phyloP scores from a whole-genome alignment of 75 land plant species.

The Cupressus sempervirens region DNA sequence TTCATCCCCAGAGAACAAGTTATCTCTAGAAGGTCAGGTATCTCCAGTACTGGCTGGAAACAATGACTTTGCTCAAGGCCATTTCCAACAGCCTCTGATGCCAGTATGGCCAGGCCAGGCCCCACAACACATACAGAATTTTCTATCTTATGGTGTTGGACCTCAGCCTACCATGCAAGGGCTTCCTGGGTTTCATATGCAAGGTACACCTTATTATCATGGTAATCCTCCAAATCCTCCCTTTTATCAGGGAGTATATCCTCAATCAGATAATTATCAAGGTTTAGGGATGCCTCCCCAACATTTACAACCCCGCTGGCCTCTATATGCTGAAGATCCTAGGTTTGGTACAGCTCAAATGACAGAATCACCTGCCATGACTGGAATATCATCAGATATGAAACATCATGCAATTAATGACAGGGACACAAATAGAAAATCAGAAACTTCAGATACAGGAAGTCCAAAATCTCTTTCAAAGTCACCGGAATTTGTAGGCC shows the following conservation, averaged over 20 bases:
- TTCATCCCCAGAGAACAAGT: conserved; percentile 24
- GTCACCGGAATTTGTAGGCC: conserved; percentile 29
- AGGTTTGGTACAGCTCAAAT: conserved; percentile 16
- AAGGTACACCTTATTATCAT: conserved; percentile 62
- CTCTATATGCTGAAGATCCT: conserved; percentile 23
- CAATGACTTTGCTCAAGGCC: conserved; percentile 42
- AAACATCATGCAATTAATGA: conserved; percentile 35
- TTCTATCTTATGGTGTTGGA: conserved; percentile 32
- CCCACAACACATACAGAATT: conserved; percentile 41
- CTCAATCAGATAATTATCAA: conserved; percentile 19
- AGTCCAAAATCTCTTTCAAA: conserved; percentile 16
- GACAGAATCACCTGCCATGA: conserved; percentile 8
- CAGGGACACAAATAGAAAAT: conserved; percentile 22
- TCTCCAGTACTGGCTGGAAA: conserved; percentile 12
- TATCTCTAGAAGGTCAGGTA: conserved; percentile 23
- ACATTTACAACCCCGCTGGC: neutral
- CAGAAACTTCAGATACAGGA: conserved; percentile 25
- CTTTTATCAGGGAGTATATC: conserved; percentile 45
- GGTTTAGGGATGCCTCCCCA: conserved; percentile 7
- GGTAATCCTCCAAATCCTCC: conserved; percentile 37
- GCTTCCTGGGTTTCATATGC: conserved; percentile 32
- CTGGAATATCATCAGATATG: neutral
- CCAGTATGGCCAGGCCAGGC: conserved; percentile 58
- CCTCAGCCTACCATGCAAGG: conserved; percentile 10
- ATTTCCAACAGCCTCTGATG: conserved; percentile 49